phyloP scores from a whole-genome alignment of 2,329 filamentous ascomycete species.

The Ophiostoma angusticollis region DNA sequence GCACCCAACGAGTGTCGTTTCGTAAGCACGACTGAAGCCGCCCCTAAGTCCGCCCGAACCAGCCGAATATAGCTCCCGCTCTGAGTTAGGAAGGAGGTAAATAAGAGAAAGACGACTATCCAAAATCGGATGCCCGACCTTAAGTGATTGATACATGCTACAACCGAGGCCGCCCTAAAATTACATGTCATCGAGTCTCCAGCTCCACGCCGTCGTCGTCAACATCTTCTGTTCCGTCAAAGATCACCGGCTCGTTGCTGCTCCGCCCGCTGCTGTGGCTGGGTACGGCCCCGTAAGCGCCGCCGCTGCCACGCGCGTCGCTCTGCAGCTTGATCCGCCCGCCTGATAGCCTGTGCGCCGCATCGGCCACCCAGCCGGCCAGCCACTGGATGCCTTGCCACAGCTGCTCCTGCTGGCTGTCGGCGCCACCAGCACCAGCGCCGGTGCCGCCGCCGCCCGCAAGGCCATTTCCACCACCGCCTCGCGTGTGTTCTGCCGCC shows the following conservation, averaged over 20 bases:
- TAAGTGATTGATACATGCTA: too few relatives aligned
- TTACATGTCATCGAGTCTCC: constrained; percentile 17
- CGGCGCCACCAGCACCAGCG: constrained; percentile 32
- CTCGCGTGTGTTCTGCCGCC: constrained; percentile 53
- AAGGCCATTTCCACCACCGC: constrained; percentile 40
- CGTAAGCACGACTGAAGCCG: too few relatives aligned
- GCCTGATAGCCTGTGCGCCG: constrained; percentile 38
- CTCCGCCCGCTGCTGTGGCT: too few relatives aligned
- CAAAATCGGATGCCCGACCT: too few relatives aligned
- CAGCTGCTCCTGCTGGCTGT: constrained; percentile 51
- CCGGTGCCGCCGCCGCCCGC: constrained; percentile 41
- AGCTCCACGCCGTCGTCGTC: constrained; percentile 35
- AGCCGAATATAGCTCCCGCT: too few relatives aligned
- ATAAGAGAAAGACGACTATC: too few relatives aligned
- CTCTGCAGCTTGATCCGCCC: constrained; percentile 42
- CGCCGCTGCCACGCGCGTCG: constrained; percentile 19
- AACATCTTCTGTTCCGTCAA: constrained; percentile 38
- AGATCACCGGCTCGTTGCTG: constrained; percentile 23
- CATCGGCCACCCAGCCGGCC: constrained; percentile 46
- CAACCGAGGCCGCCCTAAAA: too few relatives aligned
- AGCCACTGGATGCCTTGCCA: constrained; percentile 45
- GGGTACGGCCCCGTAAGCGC: too few relatives aligned
- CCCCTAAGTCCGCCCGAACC: too few relatives aligned
- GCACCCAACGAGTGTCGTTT: too few relatives aligned
- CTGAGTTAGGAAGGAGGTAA: too few relatives aligned